Evolutionary conservation across 768 basidiomycete genomes (phyloP).

Genomic region (Fomitopsis pulvina): DNA sequence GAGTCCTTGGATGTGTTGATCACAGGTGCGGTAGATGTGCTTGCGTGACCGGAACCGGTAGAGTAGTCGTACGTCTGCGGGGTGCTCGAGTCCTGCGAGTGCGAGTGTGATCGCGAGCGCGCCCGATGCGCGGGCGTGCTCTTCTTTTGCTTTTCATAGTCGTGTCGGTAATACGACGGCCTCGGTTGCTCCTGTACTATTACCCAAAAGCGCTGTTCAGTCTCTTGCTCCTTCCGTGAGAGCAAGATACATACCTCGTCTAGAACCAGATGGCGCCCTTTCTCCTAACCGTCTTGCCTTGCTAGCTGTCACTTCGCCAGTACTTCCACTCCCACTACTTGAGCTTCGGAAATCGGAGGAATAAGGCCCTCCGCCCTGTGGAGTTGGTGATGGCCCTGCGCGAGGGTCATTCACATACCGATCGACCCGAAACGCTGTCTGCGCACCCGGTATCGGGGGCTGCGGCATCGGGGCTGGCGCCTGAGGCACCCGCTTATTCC

Average conservation of each 20-base stretch:
- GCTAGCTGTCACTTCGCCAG: too few relatives aligned
- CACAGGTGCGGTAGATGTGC: too few relatives aligned
- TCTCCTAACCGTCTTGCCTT: too few relatives aligned
- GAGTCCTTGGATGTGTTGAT: too few relatives aligned
- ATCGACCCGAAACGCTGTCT: constrained; percentile 13
- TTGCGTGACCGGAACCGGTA: too few relatives aligned
- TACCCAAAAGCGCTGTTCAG: too few relatives aligned
- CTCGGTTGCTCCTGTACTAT: neutral
- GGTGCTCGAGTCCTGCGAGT: too few relatives aligned
- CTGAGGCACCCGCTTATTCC: neutral
- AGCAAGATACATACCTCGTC: too few relatives aligned
- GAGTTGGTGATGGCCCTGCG: constrained; percentile 1
- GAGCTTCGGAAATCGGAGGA: constrained; percentile 6
- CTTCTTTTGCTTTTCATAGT: constrained; percentile 14
- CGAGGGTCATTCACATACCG: constrained; percentile 11
- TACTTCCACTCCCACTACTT: too few relatives aligned
- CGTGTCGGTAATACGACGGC: constrained; percentile 15
- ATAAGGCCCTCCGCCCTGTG: constrained; percentile 10
- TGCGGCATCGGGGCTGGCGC: neutral
- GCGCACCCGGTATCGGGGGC: neutral
- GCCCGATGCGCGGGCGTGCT: constrained; percentile 7
- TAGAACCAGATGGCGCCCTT: too few relatives aligned
- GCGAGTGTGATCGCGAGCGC: neutral
- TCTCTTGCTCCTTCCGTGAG: too few relatives aligned
- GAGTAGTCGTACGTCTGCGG: too few relatives aligned